phyloP scores from a whole-genome alignment of 495 filamentous ascomycete species.

The Penicillium cosmopolitanum region DNA sequence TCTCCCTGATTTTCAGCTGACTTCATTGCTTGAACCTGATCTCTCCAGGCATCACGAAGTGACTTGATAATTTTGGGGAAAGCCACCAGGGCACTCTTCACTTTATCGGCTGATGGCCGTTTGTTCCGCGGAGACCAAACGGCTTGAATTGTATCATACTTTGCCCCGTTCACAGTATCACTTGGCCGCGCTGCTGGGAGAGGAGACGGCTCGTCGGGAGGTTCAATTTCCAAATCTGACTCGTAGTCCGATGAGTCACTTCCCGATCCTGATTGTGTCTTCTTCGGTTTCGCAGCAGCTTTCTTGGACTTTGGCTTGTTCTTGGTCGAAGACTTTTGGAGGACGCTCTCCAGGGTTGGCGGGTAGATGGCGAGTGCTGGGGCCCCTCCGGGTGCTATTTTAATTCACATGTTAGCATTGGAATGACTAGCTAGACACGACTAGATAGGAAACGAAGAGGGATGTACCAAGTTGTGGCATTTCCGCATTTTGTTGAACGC shows the following conservation, averaged over 20 bases:
- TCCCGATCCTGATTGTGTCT: constrained; percentile 42
- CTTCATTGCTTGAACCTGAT: constrained; percentile 60
- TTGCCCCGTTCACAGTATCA: constrained; percentile 56
- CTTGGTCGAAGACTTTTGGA: constrained; percentile 2
- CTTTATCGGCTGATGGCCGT: constrained; percentile 45
- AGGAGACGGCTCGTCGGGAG: constrained; percentile 53
- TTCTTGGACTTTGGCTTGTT: constrained; percentile 33
- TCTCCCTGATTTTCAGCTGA: constrained; percentile 57
- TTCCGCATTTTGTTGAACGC: constrained; percentile 6
- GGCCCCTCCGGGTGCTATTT: not conserved
- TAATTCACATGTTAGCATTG: constrained; percentile 1
- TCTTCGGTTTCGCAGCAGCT: constrained; percentile 28
- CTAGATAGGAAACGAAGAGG: not conserved
- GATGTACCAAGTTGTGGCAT: constrained; percentile 1
- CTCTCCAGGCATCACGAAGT: constrained; percentile 66
- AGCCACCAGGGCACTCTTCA: constrained; percentile 56
- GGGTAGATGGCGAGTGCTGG: not conserved
- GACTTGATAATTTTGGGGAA: constrained; percentile 65
- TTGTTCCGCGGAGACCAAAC: constrained; percentile 65
- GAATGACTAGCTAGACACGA: not conserved
- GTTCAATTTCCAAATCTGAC: constrained; percentile 51
- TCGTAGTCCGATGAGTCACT: constrained; percentile 53
- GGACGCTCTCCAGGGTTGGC: constrained; percentile 9
- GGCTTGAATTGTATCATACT: constrained; percentile 66
- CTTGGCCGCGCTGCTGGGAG: constrained; percentile 54